Percentiles rank a stretch among this genome's conserved stretches.
Conservation (phyloP, 129 eudicot species). For the Saposhnikovia divaricata region DNA sequence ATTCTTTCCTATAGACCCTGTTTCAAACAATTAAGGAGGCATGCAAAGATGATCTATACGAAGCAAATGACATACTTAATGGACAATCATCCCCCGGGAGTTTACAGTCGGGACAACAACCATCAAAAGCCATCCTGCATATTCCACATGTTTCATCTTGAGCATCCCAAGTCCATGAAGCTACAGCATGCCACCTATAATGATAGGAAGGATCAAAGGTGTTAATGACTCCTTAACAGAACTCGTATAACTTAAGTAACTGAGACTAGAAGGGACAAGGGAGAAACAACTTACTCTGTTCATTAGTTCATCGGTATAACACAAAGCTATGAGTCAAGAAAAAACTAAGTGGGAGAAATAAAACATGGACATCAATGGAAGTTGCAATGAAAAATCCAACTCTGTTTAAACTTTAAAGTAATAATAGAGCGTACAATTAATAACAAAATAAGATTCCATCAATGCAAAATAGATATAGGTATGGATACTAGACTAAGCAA, state of each 20-base stretch:
- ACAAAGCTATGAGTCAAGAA: conserved; percentile 29
- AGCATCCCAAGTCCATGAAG: conserved; percentile 99
- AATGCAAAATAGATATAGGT: background rate
- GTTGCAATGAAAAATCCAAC: background rate
- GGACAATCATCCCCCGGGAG: conserved; percentile 78
- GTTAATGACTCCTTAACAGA: background rate
- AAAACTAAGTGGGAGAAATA: conserved; percentile 17
- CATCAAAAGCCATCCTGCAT: conserved; percentile 95
- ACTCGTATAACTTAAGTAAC: background rate
- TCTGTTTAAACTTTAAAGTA: background rate
- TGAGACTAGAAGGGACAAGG: background rate
- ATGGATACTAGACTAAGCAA: background rate
- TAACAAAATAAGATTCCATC: background rate
- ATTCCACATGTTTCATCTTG: conserved; percentile 98
- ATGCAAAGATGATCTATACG: background rate
- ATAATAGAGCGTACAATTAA: background rate
- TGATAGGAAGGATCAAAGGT: background rate
- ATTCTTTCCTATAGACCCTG: too few relatives aligned
- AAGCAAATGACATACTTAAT: conserved; percentile 29
- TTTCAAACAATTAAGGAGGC: background rate
- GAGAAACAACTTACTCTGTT: conserved; percentile 48
- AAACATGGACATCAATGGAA: conserved; percentile 1
- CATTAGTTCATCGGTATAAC: conserved; percentile 24
- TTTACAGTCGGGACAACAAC: conserved; percentile 88
- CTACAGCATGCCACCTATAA: conserved; percentile 92